Evolutionary conservation across 768 basidiomycete genomes (phyloP), one percentile per base, ranked within the genome.

Genomic region (Cytidiella melzeri): DNA sequence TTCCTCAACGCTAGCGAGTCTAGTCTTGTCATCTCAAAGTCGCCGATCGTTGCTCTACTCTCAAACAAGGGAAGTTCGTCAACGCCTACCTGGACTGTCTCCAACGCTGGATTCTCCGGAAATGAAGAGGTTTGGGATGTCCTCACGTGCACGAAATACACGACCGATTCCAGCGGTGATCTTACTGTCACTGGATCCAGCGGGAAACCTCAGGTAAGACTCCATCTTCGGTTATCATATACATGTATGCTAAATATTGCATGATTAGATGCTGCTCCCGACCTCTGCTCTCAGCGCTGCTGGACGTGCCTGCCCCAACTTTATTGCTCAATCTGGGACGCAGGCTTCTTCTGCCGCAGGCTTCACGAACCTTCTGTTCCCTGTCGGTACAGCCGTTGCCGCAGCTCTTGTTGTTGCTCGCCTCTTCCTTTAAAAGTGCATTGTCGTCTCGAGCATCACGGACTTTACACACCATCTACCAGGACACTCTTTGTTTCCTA

Each of bases 41-140:
- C 73, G 0, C 80, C 82, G 1, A 61, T 84, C 52, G 70, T 82
- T 39, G 64, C 75, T 5, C 72, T 83, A 27, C 59, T 83, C 52
- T 76, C 81, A 3, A 83, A 83, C 63, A 58, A 67, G 30, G 81
- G 80, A 27, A 68, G 59, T 45, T 52, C 59, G 41, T 65, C 67
- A n/a, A 57, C 64, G 12, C 59, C 61, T 21, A 61, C 52, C 21
- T 81, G 77, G 77, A 70, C 60, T 19, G 68, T 79, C 30, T 68
- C 67, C 4, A 60, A 64, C n/a, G 54, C 70, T 2, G 64, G 68
- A 9, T 81, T 73, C 65, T 51, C 61, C 20, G 56, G 62, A 1
- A 65, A 67, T 45, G 70, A 76, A 55, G 59, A 45, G 26, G 65
- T 84, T 6, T 69, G 83, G 26, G 79, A 84, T 51, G 69, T 77